Percentiles rank a stretch among this genome's conserved stretches.
phyloP scores from a whole-genome alignment of 1,284 basidiomycete genomes.

The Limonomyces culmigenus region DNA sequence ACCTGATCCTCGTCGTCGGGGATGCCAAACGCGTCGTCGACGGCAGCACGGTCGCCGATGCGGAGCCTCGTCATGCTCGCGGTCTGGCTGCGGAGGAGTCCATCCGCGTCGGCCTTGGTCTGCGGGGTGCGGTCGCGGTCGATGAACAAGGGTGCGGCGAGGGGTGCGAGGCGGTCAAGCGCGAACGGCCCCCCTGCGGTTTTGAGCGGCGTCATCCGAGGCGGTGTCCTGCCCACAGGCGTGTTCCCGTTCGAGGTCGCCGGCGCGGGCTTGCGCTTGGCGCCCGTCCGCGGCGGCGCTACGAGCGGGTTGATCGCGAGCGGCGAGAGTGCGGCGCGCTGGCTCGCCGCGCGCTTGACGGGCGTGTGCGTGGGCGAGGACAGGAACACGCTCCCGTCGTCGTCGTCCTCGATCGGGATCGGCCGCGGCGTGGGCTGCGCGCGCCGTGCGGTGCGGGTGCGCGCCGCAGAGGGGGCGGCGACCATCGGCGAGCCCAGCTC shows the following conservation, averaged over 20 bases:
- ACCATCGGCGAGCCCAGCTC: too few species aligned
- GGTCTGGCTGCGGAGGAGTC: slow-evolving; percentile 40
- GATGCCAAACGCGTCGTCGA: slow-evolving; percentile 31
- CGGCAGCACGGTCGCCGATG: slow-evolving; percentile 36
- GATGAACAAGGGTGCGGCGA: slow-evolving; percentile 39
- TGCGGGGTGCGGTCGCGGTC: slow-evolving; percentile 24
- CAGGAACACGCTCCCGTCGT: background rate
- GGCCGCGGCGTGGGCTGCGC: too few species aligned
- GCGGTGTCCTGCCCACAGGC: slow-evolving; percentile 9
- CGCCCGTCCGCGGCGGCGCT: slow-evolving; percentile 15
- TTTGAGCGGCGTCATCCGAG: slow-evolving; percentile 15
- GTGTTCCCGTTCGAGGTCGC: slow-evolving; percentile 10
- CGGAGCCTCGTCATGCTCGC: slow-evolving; percentile 49
- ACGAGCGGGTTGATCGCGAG: background rate
- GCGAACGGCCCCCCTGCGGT: slow-evolving; percentile 10
- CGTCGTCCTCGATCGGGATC: background rate
- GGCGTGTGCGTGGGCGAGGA: background rate
- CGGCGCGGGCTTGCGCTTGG: slow-evolving; percentile 51
- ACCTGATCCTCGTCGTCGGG: slow-evolving; percentile 33
- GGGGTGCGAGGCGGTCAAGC: slow-evolving; percentile 49
- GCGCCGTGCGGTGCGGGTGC: too few species aligned
- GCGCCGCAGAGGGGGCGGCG: too few species aligned
- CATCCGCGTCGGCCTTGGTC: slow-evolving; percentile 40
- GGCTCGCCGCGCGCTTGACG: too few species aligned
- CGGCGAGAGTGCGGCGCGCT: background rate